These are phyloP conservation scores for Castanopsis chinensis DNA, from an alignment of 306 rosid species.

Conservation along the genomic window DNA sequence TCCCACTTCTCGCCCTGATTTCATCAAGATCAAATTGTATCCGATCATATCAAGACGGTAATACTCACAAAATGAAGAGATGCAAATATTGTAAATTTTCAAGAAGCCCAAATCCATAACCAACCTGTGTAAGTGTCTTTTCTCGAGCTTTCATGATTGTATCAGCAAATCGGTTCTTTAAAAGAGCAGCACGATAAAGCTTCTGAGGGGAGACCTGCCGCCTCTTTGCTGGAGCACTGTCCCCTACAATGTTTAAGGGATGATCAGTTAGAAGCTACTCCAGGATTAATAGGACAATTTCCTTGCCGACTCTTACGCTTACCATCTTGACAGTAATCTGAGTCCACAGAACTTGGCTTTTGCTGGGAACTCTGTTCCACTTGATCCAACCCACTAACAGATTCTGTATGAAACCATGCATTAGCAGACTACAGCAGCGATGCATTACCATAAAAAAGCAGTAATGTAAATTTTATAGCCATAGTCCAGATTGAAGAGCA, in stretches of 20 bases:
- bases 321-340: slow-evolving; percentile 72
- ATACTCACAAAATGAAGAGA: not conserved
- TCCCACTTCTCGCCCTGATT: slow-evolving; percentile 74
- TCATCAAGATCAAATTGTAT: slow-evolving; percentile 28
- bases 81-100: slow-evolving; percentile 11
- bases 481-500: not conserved
- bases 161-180: slow-evolving; percentile 73
- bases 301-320: slow-evolving; percentile 29
- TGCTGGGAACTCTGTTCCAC: slow-evolving; percentile 60
- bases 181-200: slow-evolving; percentile 64
- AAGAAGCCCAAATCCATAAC: slow-evolving; percentile 18
- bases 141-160: slow-evolving; percentile 84
- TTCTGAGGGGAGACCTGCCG: slow-evolving; percentile 69
- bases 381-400: slow-evolving; percentile 68
- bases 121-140: slow-evolving; percentile 72
- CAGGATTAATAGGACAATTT: slow-evolving; percentile 7
- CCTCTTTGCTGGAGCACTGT: slow-evolving; percentile 61
- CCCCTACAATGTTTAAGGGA: slow-evolving; percentile 44
- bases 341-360: slow-evolving; percentile 58
- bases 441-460: not conserved
- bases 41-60: slow-evolving; percentile 20
- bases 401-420: slow-evolving; percentile 36
- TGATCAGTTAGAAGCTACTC: slow-evolving; percentile 24
- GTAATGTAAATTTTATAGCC: not conserved
- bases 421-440: not conserved